Base-by-base conservation (phyloP, 768 basidiomycete genomes). In the Mycena kentingensis region DNA sequence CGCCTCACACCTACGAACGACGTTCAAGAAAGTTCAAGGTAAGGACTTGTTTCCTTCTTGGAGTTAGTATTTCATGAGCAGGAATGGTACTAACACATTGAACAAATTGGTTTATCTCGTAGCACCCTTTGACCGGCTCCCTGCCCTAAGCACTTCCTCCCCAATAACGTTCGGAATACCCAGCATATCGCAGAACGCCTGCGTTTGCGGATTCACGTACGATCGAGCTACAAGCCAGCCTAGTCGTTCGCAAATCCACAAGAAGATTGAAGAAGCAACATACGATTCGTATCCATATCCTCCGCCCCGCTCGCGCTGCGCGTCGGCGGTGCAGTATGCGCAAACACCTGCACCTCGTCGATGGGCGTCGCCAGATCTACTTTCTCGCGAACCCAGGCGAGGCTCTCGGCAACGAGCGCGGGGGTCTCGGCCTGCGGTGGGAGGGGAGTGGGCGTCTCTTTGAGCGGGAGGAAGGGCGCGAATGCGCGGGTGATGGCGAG, bases 401-500 rank as follows among this genome's bases (percentile, higher is more conserved):
- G 65, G 57, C 88, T 88, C 18, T 76, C 72, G 1, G 70, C 67
- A 24, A 97, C 81, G 38, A 84, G 73, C 2, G 67, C 73, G 18
- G 79, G 71, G 0, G 82, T 76, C 15, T 79, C 67, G 0, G 70
- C 68, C 44, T 80, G 77, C 0, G 78, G 75, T 0, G 94, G 93
- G 60, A 91, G 86, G 0, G 74, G 60, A 1, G 66, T 66, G 55
- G 88, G 88, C 0, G 62, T 60, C 6, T 63, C 73, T 4, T 65
- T 60, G 5, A 78, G 77, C 3, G 88, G 85, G 55, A 98, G 79
- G 70, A 79, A 88, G 0, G 87, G 85, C 54, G 93, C 82, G 59
- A 95, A 88, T 0, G 92, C 93, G 6, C 90, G 87, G 4, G 84
- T 85, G 63, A 99, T 93, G 0, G 93, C 94, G 41, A 98, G 83